Base-by-base conservation (phyloP, 2,329 filamentous ascomycete genomes). In the Capronia coronata region DNA sequence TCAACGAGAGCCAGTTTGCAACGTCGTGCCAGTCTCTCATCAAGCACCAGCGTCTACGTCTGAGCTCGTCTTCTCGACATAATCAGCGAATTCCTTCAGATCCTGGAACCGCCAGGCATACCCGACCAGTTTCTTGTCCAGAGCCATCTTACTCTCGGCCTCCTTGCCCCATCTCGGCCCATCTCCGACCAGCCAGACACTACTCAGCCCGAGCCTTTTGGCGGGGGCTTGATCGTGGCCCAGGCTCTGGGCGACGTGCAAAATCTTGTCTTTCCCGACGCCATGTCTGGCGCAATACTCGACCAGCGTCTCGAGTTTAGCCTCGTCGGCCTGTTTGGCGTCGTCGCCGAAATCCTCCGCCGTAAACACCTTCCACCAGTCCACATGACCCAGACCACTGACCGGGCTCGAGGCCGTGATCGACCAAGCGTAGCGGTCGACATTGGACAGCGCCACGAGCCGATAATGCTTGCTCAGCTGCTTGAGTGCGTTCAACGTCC, bases 311-410 rank as follows among this genome's bases (percentile, higher is more conserved):
- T 61, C 55, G 3, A 61, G 40, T 40, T 61, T 61, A 32, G 43
- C 45, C 39, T 59, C 57, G 38, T 61, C 58, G 2, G 57, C 57
- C 13, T 48, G 34, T n/a, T 46, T 43, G 3, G 51, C 47, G 43
- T 61, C 57, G 63, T 87, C 88, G 1, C 85, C 83, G 44, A 88
- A 79, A 35, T 85, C 77, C 65, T 88, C 73, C 1, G 85, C 85
- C 2, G 83, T 87, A 64, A 84, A 58, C 4, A 58, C 46, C 35
- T 59, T 61, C 46, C 51, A 55, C 58, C 58, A 61, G 1, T 39
- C 78, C 13, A 86, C 71, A 7, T 76, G 75, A 57, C 84, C 82
- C 56, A 88, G 82, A 5, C 67, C 51, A 40, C 77, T 72, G 0
- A 72, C 74, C n/a, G 69, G 62, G 8, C 86, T 67, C 22, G 74